A percentile compares a stretch with the other conserved stretches of the same genome.
Evolutionary conservation across 2,329 filamentous ascomycete genomes (phyloP).

Genomic region (Colletotrichum endophyticum): DNA sequence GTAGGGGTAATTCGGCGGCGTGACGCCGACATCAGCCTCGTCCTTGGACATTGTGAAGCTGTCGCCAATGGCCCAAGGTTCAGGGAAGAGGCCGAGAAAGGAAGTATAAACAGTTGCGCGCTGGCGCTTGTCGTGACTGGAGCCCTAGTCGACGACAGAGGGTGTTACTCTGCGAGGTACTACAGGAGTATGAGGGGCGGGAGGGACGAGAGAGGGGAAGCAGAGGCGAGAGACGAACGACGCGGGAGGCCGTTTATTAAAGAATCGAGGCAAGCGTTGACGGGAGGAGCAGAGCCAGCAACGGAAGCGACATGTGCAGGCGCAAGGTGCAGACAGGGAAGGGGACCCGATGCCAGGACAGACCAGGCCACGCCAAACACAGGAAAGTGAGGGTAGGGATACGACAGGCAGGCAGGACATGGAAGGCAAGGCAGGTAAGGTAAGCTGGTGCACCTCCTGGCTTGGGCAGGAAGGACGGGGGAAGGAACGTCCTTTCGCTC

Average conservation of each 20-base stretch:
- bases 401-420: not conserved
- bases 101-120: not conserved
- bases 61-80: not conserved
- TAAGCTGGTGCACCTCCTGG: not conserved
- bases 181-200: slow-evolving; percentile 9
- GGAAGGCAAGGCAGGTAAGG: not conserved
- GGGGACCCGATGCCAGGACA: not conserved
- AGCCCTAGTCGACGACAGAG: slow-evolving; percentile 9
- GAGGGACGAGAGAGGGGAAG: not conserved
- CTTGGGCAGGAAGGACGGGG: not conserved
- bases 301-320: not conserved
- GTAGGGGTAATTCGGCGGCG: slow-evolving; percentile 9
- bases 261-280: not conserved
- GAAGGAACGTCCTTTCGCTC: not conserved
- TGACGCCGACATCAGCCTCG: slow-evolving; percentile 13
- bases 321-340: not conserved
- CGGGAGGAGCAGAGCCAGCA: not conserved
- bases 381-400: not conserved
- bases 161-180: slow-evolving; percentile 5
- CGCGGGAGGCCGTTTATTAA: slow-evolving; percentile 15
- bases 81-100: not conserved
- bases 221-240: not conserved
- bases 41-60: slow-evolving; percentile 14
- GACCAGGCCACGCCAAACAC: not conserved
- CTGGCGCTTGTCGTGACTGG: slow-evolving; percentile 10